These are phyloP conservation scores for Fusarium scirpi DNA, from an alignment of 2,329 filamentous ascomycete species.

Conservation along the genomic window DNA sequence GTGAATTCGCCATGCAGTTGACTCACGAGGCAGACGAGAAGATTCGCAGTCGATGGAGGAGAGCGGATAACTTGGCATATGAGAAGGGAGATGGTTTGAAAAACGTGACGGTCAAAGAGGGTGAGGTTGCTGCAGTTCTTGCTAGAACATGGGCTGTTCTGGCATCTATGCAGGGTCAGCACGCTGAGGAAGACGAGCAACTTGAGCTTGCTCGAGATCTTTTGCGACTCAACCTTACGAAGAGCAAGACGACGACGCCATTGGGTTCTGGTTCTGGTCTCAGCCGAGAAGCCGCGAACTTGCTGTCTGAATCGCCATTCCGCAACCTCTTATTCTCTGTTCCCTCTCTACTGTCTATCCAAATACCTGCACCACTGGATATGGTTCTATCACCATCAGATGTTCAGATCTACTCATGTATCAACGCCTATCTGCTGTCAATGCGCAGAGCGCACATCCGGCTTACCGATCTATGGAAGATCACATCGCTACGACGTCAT, in stretches of 20 bases:
- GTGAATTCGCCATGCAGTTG: conserved; percentile 90
- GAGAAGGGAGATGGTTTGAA: conserved; percentile 63
- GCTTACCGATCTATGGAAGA: conserved; percentile 87
- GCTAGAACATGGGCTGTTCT: conserved; percentile 83
- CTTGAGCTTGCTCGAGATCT: conserved; percentile 86
- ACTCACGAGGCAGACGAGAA: conserved; percentile 87
- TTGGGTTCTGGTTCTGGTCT: conserved; percentile 54
- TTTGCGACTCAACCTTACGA: conserved; percentile 74
- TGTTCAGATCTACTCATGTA: conserved; percentile 81
- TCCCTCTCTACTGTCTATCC: conserved; percentile 75
- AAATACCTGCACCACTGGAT: conserved; percentile 83
- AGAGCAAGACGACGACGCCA: conserved; percentile 56
- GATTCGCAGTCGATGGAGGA: conserved; percentile 78
- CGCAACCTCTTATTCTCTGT: conserved; percentile 85
- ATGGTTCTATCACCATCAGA: conserved; percentile 85
- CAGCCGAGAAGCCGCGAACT: conserved; percentile 47
- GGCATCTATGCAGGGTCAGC: conserved; percentile 76
- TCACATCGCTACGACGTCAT: conserved; percentile 80
- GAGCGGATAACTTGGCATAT: conserved; percentile 69
- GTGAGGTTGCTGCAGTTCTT: conserved; percentile 83
- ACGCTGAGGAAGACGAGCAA: conserved; percentile 82
- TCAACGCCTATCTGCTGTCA: conserved; percentile 88
- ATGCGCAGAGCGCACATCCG: conserved; percentile 88
- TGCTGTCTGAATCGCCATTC: conserved; percentile 70
- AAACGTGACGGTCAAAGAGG: conserved; percentile 80